Base-by-base conservation (phyloP, 1,284 basidiomycete genomes). In the Cryptococcus sp. region DNA sequence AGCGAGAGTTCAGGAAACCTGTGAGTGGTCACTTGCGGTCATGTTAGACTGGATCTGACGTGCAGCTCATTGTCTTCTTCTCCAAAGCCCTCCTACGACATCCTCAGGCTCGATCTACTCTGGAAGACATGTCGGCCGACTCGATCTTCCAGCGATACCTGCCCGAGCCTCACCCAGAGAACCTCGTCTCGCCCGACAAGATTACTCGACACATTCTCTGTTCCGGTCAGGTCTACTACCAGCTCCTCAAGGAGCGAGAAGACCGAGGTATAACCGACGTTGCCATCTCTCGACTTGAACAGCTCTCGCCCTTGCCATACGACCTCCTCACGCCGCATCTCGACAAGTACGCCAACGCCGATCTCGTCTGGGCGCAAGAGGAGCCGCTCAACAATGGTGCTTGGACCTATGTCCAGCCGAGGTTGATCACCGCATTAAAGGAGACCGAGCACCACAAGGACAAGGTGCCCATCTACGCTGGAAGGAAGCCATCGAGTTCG, bases 1-100 rank as follows among this genome's bases (percentile, higher is more conserved):
- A 90, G 74, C 87, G 92, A 60, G 92, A 94, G 72, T 95, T 91
- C 86, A 83, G 92, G 65, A 95, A 95, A 77, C 92, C 92, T 19
- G 34, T 36, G 23, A 23, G 38, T 37, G n/a, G 9, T 14, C 34
- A 36, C 7, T 36, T 14, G 31, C 31, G 9, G 16, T 32, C n/a
- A 37, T 18, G 35, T 21, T 14, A 22, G 31, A 22, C 38, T 12
- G 22, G 12, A 16, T n/a, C 34, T n/a, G 33, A 33, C 0, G 50
- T 36, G 6, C 34, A 36, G 82, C 81, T 95, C 56, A 84, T 98
- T 65, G 53, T 88, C 64, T 95, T 97, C 83, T 97, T 97, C 83
- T 94, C 91, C 42, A 98, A 98, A 79, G 85, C 82, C 53, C 80
- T 98, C 36, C 79, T 98, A 47, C 91, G 94, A 61, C 93, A 97